Conservation (phyloP, 129 eudicot genomes). For the Daucus carota region DH1_v3.0 NC_030385.2:37417001-37417500, state of each 20-base stretch:
- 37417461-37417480: background rate
- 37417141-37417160: too few relatives aligned
- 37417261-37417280: slow-evolving; percentile 52
- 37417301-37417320: slow-evolving; percentile 62
- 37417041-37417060: background rate
- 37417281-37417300: slow-evolving; percentile 55
- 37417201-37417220: slow-evolving; percentile 19
- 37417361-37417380: slow-evolving; percentile 54
- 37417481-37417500: slow-evolving; percentile 52
- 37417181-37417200: background rate
- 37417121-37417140: background rate
- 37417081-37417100: background rate
- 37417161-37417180: background rate
- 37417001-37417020: background rate
- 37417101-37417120: background rate
- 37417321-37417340: slow-evolving; percentile 47
- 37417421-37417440: background rate
- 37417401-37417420: slow-evolving; percentile 13
- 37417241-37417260: slow-evolving; percentile 55
- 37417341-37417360: slow-evolving; percentile 44
- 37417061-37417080: background rate
- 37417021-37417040: too few relatives aligned
- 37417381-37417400: slow-evolving; percentile 64
- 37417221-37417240: slow-evolving; percentile 69
- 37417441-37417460: too few relatives aligned